phyloP scores from a whole-genome alignment of 768 basidiomycete species.

The Boletus tomentosulus region DNA sequence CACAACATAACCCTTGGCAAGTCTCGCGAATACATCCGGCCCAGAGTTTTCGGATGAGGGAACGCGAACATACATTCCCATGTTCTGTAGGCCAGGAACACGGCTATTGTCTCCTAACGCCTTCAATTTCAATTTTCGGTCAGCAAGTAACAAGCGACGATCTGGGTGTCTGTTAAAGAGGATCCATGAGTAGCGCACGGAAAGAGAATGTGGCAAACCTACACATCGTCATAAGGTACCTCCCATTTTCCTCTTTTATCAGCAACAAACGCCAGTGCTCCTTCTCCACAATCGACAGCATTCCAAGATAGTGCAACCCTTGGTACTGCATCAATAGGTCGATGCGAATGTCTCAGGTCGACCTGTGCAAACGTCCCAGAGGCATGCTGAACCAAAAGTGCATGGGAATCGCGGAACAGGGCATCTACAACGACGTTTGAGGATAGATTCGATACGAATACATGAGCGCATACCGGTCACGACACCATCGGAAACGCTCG shows the following conservation, averaged over 20 bases:
- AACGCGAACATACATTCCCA: constrained; percentile 45
- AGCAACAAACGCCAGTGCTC: constrained; percentile 62
- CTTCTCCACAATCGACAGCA: constrained; percentile 33
- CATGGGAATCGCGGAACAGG: constrained; percentile 65
- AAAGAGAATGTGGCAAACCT: constrained; percentile 20
- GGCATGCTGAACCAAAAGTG: constrained; percentile 67
- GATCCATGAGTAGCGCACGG: not conserved
- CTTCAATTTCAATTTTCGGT: constrained; percentile 43
- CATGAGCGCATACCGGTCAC: constrained; percentile 56
- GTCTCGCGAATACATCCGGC: constrained; percentile 43
- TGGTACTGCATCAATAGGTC: constrained; percentile 64
- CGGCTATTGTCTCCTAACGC: constrained; percentile 54
- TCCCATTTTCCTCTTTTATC: constrained; percentile 55
- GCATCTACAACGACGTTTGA: constrained; percentile 44
- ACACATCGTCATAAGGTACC: constrained; percentile 81
- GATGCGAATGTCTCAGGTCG: constrained; percentile 61
- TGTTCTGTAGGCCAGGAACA: constrained; percentile 49
- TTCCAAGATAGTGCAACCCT: constrained; percentile 66
- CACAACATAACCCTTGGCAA: constrained; percentile 64
- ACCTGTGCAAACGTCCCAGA: constrained; percentile 79
- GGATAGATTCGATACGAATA: not conserved
- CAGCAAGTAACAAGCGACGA: constrained; percentile 16
- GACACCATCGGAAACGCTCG: constrained; percentile 63
- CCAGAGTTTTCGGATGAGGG: constrained; percentile 22
- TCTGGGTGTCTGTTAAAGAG: constrained; percentile 37